A percentile compares a stretch with the other conserved stretches of the same genome.
Evolutionary conservation across 495 filamentous ascomycete genomes (phyloP).

Genomic region (Xanthoparmelia taractica): DNA sequence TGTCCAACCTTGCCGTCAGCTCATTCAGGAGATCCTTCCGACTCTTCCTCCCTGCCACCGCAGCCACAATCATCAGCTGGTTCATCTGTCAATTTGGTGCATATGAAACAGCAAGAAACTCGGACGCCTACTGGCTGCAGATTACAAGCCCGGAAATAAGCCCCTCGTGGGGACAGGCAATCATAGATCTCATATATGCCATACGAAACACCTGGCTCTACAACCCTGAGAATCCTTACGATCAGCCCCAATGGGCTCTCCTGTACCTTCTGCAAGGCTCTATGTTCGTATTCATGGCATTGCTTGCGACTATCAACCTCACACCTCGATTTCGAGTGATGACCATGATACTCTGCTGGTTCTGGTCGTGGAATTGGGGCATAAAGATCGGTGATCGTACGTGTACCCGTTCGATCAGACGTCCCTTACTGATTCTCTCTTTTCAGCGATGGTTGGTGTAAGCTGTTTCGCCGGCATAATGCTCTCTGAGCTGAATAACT

Average conservation of each 20-base stretch:
- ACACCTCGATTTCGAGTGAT: conserved; percentile 23
- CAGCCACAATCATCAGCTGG: conserved; percentile 28
- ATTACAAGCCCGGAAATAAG: conserved; percentile 28
- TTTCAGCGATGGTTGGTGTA: conserved; percentile 45
- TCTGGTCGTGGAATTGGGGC: conserved; percentile 29
- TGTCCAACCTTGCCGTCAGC: conserved; percentile 28
- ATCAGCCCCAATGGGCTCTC: conserved; percentile 33
- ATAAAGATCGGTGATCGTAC: conserved; percentile 27
- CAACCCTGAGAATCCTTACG: conserved; percentile 27
- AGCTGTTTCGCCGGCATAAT: conserved; percentile 50
- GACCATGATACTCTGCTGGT: conserved; percentile 20
- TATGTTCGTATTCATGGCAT: conserved; percentile 27
- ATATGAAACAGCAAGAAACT: conserved; percentile 26
- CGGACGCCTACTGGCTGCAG: conserved; percentile 29
- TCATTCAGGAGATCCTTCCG: conserved; percentile 27
- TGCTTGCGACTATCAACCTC: conserved; percentile 26
- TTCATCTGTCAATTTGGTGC: conserved; percentile 30
- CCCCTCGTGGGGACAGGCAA: conserved; percentile 23
- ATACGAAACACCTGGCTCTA: conserved; percentile 27
- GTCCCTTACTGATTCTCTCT: not conserved
- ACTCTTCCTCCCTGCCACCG: conserved; percentile 26
- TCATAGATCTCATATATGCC: conserved; percentile 27
- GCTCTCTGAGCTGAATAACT: conserved; percentile 40
- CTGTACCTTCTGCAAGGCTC: conserved; percentile 27
- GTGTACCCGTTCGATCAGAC: conserved; percentile 1